These are phyloP conservation scores for Neoboletus brunneissimus DNA, from an alignment of 768 basidiomycete genomes.

Conservation along the genomic window DNA sequence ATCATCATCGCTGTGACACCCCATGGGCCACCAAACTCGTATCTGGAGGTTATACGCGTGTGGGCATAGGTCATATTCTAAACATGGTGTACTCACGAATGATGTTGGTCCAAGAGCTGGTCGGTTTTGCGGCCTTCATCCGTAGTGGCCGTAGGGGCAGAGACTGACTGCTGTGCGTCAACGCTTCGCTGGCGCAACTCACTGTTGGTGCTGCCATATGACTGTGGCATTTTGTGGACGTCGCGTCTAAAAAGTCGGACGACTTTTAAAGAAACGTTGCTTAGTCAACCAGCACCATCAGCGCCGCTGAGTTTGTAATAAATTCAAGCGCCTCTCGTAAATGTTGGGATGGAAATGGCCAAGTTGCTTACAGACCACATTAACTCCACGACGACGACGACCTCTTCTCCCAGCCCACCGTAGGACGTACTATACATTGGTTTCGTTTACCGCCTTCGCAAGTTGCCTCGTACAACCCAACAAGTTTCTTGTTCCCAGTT, in stretches of 20 bases:
- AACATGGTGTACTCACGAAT: constrained; percentile 39
- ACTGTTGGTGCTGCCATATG: constrained; percentile 23
- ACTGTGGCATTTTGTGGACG: constrained; percentile 28
- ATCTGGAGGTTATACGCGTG: constrained; percentile 44
- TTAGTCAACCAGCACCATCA: constrained; percentile 15
- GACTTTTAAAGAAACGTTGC: constrained; percentile 10
- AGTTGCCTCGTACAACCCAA: constrained; percentile 16
- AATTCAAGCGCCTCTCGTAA: constrained; percentile 23
- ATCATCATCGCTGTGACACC: constrained; percentile 93
- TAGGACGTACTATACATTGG: constrained; percentile 25
- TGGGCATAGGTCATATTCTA: not conserved
- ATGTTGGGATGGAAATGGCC: not conserved
- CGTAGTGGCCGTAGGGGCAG: constrained; percentile 38
- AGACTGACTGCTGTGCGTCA: constrained; percentile 15
- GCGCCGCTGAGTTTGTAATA: constrained; percentile 5
- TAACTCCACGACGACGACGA: constrained; percentile 18
- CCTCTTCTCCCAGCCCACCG: constrained; percentile 8
- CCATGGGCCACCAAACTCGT: constrained; percentile 94
- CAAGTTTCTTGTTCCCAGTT: constrained; percentile 12
- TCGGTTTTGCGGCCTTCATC: constrained; percentile 76
- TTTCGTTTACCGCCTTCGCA: constrained; percentile 1
- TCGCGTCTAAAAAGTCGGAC: constrained; percentile 12
- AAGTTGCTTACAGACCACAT: constrained; percentile 10
- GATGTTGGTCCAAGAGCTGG: constrained; percentile 69
- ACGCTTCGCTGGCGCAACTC: constrained; percentile 33